phyloP scores from a whole-genome alignment of 805 yeast species.

The Schizosaccharomyces japonicus region DNA sequence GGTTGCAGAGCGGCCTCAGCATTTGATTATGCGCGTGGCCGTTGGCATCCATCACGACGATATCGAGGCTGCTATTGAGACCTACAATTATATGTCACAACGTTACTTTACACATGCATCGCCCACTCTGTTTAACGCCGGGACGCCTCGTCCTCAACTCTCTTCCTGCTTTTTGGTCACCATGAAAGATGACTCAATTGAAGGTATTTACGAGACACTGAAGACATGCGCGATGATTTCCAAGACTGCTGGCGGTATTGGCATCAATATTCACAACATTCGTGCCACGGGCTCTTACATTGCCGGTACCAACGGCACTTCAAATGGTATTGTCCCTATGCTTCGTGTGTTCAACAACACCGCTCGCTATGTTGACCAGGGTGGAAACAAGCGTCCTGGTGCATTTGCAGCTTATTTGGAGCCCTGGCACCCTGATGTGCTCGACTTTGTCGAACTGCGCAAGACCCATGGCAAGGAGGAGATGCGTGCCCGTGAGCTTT shows the following conservation, averaged over 20 bases:
- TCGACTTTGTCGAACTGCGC: constrained; percentile 63
- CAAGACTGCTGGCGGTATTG: constrained; percentile 90
- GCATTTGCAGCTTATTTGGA: constrained; percentile 85
- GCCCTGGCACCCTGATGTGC: constrained; percentile 91
- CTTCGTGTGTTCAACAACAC: constrained; percentile 82
- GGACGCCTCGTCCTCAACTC: constrained; percentile 62
- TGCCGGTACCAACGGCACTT: constrained; percentile 77
- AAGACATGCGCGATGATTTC: constrained; percentile 76
- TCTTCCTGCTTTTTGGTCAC: constrained; percentile 83
- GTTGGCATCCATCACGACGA: constrained; percentile 66
- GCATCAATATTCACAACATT: constrained; percentile 68
- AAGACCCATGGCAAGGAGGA: constrained; percentile 94
- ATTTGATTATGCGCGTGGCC: constrained; percentile 70
- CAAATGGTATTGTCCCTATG: constrained; percentile 92
- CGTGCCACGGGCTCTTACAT: constrained; percentile 71
- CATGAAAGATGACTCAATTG: constrained; percentile 84
- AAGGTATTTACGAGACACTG: constrained; percentile 77
- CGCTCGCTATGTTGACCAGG: constrained; percentile 93
- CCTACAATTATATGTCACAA: constrained; percentile 68
- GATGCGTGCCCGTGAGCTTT: constrained; percentile 73
- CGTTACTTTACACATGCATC: constrained; percentile 84
- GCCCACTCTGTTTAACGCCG: constrained; percentile 85
- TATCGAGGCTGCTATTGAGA: constrained; percentile 43
- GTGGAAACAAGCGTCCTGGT: constrained; percentile 94
- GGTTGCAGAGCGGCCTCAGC: constrained; percentile 83